These are phyloP conservation scores for Ampelomyces quisqualis DNA, from an alignment of 2,329 filamentous ascomycete species.

Conservation along the genomic window DNA sequence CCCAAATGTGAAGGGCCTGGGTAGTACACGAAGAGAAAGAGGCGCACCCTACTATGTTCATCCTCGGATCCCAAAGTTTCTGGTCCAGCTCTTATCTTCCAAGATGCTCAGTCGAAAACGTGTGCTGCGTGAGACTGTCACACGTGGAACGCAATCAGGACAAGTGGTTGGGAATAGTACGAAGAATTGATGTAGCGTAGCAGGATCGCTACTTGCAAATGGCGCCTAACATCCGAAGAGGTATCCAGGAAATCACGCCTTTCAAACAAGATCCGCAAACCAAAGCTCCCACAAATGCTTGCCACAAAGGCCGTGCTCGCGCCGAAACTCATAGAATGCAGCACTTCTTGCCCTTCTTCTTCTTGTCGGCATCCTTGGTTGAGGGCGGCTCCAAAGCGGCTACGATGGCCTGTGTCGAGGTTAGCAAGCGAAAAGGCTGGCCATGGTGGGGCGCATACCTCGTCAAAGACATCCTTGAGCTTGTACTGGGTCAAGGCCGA, in stretches of 20 bases:
- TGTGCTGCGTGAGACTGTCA: no score
- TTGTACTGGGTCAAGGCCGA: slow-evolving; percentile 98
- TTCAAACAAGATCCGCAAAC: slow-evolving; percentile 35
- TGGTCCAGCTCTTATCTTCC: no score
- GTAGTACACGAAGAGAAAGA: no score
- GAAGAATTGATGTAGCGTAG: slow-evolving; percentile 5
- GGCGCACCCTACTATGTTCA: no score
- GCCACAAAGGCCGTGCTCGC: slow-evolving; percentile 5
- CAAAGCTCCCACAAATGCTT: slow-evolving; percentile 22
- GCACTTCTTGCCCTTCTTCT: slow-evolving; percentile 42
- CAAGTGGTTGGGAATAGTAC: no score
- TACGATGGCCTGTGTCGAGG: slow-evolving; percentile 73
- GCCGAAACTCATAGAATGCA: slow-evolving; percentile 36
- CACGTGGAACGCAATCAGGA: no score
- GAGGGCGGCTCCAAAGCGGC: slow-evolving; percentile 87
- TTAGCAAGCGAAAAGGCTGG: slow-evolving; percentile 8
- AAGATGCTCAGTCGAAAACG: no score
- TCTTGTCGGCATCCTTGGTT: slow-evolving; percentile 63
- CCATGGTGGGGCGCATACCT: slow-evolving; percentile 60
- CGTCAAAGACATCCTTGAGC: slow-evolving; percentile 98
- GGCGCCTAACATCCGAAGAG: slow-evolving; percentile 42
- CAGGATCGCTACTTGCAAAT: slow-evolving; percentile 44
- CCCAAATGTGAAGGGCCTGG: no score
- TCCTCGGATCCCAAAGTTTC: no score
- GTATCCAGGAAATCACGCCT: slow-evolving; percentile 45